Evolutionary conservation across 768 basidiomycete species (phyloP).

Genomic region (Hypsizygus marmoreus): DNA sequence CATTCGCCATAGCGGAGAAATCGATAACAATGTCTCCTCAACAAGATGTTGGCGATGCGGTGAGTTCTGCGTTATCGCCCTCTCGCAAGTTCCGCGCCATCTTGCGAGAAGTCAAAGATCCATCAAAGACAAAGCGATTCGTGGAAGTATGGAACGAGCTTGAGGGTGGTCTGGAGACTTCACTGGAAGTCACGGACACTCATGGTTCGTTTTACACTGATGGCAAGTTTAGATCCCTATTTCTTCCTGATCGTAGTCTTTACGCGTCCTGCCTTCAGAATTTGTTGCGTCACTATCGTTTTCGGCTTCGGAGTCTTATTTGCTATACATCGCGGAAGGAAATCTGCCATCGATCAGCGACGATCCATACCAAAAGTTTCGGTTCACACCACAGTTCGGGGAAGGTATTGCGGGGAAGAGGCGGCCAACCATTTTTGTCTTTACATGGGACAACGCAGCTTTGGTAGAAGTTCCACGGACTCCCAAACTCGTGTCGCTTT

Average conservation of each 20-base stretch:
- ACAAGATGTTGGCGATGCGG: slow-evolving; percentile 40
- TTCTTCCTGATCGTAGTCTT: neutral
- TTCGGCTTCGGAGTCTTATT: slow-evolving; percentile 48
- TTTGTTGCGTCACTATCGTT: slow-evolving; percentile 54
- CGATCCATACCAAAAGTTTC: slow-evolving; percentile 47
- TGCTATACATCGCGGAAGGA: slow-evolving; percentile 65
- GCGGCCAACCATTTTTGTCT: slow-evolving; percentile 54
- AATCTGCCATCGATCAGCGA: slow-evolving; percentile 32
- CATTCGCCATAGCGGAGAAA: slow-evolving; percentile 29
- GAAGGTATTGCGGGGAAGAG: slow-evolving; percentile 59
- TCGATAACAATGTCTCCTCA: slow-evolving; percentile 23
- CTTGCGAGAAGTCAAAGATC: slow-evolving; percentile 41
- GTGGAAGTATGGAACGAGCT: slow-evolving; percentile 66
- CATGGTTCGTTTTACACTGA: slow-evolving; percentile 67
- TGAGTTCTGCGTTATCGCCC: slow-evolving; percentile 45
- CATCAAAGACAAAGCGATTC: slow-evolving; percentile 48
- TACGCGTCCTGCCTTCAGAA: slow-evolving; percentile 36
- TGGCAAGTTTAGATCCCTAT: slow-evolving; percentile 35
- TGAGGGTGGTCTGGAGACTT: slow-evolving; percentile 42
- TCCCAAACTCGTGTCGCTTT: slow-evolving; percentile 11
- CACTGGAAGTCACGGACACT: slow-evolving; percentile 55
- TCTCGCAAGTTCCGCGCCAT: slow-evolving; percentile 43
- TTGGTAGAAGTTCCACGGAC: slow-evolving; percentile 6
- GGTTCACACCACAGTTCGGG: slow-evolving; percentile 62
- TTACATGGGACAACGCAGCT: slow-evolving; percentile 41